phyloP scores from a whole-genome alignment of 495 filamentous ascomycete species.

The Aspergillus nidulans region DNA sequence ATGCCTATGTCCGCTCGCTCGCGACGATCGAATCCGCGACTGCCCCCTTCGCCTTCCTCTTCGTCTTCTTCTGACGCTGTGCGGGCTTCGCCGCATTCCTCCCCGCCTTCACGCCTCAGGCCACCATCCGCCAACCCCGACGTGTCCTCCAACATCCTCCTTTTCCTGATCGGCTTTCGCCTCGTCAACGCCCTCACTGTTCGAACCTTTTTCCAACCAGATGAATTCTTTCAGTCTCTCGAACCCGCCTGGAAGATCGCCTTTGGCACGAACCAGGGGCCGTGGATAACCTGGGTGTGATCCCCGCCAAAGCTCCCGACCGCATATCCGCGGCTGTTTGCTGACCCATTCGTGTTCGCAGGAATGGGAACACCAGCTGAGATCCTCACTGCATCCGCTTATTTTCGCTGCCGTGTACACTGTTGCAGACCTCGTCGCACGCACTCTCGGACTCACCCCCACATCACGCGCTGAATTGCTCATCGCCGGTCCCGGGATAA shows the following conservation, averaged over 20 bases:
- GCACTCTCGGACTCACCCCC: slow-evolving; percentile 42
- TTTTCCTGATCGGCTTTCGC: slow-evolving; percentile 69
- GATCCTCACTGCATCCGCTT: slow-evolving; percentile 87
- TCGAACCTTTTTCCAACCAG: slow-evolving; percentile 98
- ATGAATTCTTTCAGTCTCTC: slow-evolving; percentile 95
- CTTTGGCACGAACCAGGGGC: slow-evolving; percentile 71
- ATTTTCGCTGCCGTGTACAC: slow-evolving; percentile 78
- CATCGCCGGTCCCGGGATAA: slow-evolving; percentile 64
- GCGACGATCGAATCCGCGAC: neutral
- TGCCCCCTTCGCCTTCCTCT: neutral
- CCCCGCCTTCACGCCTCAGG: slow-evolving; percentile 8
- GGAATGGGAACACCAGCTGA: slow-evolving; percentile 91
- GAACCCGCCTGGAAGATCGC: slow-evolving; percentile 92
- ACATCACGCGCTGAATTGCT: slow-evolving; percentile 58
- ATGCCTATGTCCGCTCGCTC: slow-evolving; percentile 8
- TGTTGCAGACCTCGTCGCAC: slow-evolving; percentile 48
- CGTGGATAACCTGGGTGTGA: slow-evolving; percentile 95
- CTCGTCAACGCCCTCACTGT: slow-evolving; percentile 79
- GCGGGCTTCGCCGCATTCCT: neutral
- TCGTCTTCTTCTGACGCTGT: neutral
- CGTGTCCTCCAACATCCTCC: slow-evolving; percentile 21
- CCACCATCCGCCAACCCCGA: slow-evolving; percentile 10
- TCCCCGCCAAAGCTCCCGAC: neutral
- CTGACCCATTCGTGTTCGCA: slow-evolving; percentile 31
- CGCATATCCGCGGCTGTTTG: neutral